Percentiles rank a stretch among this genome's conserved stretches.
phyloP scores from a whole-genome alignment of 2,329 filamentous ascomycete genomes.

The Aspergillus carbonarius region DNA sequence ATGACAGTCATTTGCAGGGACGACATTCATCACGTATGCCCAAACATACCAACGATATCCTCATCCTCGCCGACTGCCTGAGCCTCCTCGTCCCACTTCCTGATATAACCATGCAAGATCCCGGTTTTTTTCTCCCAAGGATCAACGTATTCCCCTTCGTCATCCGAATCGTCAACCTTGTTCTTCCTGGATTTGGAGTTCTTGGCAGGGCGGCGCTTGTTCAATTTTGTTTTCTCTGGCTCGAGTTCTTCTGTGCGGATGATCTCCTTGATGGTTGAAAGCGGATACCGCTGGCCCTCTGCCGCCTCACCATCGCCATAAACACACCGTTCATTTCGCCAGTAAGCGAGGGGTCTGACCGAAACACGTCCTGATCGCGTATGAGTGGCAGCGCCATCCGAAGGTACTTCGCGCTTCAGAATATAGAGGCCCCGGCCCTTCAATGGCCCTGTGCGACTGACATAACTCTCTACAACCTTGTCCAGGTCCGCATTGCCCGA shows the following conservation, averaged over 20 bases:
- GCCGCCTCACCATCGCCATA: constrained; percentile 63
- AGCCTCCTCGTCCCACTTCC: constrained; percentile 43
- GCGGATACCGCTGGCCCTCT: constrained; percentile 57
- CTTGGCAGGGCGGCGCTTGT: constrained; percentile 37
- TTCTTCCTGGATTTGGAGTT: constrained; percentile 35
- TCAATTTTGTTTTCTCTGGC: constrained; percentile 39
- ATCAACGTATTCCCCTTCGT: constrained; percentile 42
- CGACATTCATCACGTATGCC: neutral
- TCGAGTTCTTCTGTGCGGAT: constrained; percentile 68
- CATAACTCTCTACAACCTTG: constrained; percentile 45
- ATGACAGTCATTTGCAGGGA: neutral
- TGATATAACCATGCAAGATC: constrained; percentile 45
- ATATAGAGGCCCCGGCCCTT: constrained; percentile 52
- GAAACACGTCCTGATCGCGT: constrained; percentile 77
- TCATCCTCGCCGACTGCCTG: constrained; percentile 41
- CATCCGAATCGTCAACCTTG: constrained; percentile 39
- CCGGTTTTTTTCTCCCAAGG: constrained; percentile 47
- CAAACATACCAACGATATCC: constrained; percentile 39
- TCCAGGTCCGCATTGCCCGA: constrained; percentile 39
- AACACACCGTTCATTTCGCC: constrained; percentile 79
- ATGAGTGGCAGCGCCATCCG: constrained; percentile 58
- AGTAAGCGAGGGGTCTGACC: constrained; percentile 76
- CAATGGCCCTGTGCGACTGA: constrained; percentile 45
- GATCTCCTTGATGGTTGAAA: constrained; percentile 73
- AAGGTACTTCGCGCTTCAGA: constrained; percentile 52